phyloP scores from a whole-genome alignment of 257 asterid species.

The Petunia axillaris region DNA sequence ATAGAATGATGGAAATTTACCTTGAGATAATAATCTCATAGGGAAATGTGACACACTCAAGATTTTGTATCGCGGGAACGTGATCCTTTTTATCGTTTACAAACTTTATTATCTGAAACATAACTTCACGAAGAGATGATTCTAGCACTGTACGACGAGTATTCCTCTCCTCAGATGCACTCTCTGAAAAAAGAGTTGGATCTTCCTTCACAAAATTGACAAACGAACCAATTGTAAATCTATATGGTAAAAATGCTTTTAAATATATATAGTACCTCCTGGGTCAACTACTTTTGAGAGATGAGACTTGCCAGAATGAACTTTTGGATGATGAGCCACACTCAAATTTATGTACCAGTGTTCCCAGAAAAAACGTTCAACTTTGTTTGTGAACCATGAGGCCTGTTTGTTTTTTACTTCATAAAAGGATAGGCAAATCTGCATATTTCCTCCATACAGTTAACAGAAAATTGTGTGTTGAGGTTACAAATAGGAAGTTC shows the following conservation, averaged over 20 bases:
- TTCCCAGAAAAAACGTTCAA: constrained; percentile 95
- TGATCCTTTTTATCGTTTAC: constrained; percentile 99
- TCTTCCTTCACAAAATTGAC: neutral
- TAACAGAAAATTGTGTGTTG: neutral
- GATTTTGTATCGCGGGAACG: constrained; percentile 85
- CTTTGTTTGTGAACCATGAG: constrained; percentile 90
- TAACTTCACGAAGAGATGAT: constrained; percentile 80
- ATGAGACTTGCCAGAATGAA: constrained; percentile 72
- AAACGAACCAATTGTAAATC: neutral
- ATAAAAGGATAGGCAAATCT: constrained; percentile 88
- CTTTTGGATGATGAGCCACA: constrained; percentile 74
- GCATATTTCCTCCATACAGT: constrained; percentile 37
- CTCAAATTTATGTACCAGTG: constrained; percentile 93
- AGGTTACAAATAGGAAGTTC: constrained; percentile 12
- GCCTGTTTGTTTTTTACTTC: constrained; percentile 94
- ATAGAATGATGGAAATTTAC: constrained; percentile 41
- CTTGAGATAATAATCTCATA: constrained; percentile 93
- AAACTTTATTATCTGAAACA: constrained; percentile 91
- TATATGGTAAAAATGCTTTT: neutral
- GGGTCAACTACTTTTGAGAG: constrained; percentile 79
- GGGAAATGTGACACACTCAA: constrained; percentile 88
- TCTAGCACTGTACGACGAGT: constrained; percentile 81
- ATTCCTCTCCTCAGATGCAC: constrained; percentile 74
- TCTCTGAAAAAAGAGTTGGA: constrained; percentile 35
- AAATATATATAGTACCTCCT: constrained; percentile 52